These are phyloP conservation scores for Lophiostoma macrostomum DNA, from an alignment of 495 filamentous ascomycete species.

Conservation along the genomic window DNA sequence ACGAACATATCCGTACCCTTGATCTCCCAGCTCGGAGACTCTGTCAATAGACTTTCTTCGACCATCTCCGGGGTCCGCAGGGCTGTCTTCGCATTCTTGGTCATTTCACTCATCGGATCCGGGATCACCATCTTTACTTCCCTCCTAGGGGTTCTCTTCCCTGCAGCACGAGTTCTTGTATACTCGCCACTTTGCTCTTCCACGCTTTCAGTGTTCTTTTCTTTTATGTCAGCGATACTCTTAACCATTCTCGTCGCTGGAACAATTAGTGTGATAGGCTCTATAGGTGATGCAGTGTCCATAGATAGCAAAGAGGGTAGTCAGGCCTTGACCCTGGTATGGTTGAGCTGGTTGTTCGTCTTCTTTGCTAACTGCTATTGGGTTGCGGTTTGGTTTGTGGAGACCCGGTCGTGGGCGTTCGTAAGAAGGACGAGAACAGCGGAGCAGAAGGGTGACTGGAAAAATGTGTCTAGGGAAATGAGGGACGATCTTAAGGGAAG, in stretches of 20 bases:
- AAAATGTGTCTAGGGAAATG: neutral
- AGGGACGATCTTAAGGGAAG: slow-evolving; percentile 8
- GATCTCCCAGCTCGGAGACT: neutral
- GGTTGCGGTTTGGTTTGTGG: slow-evolving; percentile 23
- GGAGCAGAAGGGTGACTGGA: slow-evolving; percentile 16
- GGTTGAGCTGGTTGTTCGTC: slow-evolving; percentile 8
- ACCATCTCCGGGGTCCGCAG: neutral
- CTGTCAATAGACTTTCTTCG: neutral
- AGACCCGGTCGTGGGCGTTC: slow-evolving; percentile 16
- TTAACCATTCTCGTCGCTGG: slow-evolving; percentile 3
- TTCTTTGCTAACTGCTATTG: slow-evolving; percentile 6
- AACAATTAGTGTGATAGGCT: neutral
- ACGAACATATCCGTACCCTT: slow-evolving; percentile 18
- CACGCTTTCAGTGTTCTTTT: neutral
- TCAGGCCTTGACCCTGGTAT: slow-evolving; percentile 2
- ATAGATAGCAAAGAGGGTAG: slow-evolving; percentile 1
- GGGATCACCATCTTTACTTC: neutral
- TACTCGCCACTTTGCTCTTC: slow-evolving; percentile 1
- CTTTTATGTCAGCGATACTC: neutral
- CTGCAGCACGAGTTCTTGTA: neutral
- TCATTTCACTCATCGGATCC: slow-evolving; percentile 9
- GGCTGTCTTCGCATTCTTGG: slow-evolving; percentile 11
- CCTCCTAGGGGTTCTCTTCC: slow-evolving; percentile 5
- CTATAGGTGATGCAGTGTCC: neutral
- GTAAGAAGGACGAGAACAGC: slow-evolving; percentile 5